These are phyloP conservation scores for Melaleuca quinquenervia DNA, from an alignment of 345 rosid species.

Conservation along the genomic window DNA sequence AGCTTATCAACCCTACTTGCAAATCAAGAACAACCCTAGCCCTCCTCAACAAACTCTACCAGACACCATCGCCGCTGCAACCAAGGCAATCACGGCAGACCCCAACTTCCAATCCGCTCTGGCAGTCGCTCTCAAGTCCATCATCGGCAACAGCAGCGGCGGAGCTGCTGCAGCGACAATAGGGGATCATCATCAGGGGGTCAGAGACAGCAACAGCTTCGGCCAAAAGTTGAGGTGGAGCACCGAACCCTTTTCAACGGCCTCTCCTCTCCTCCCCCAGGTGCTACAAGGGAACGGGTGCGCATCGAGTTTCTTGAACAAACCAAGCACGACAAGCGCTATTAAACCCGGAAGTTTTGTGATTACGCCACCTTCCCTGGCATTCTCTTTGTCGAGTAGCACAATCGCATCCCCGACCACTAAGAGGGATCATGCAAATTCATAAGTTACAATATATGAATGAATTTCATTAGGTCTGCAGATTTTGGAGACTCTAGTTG, in stretches of 20 bases:
- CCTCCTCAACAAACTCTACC: slow-evolving; percentile 13
- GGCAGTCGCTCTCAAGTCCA: slow-evolving; percentile 60
- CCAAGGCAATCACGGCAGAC: slow-evolving; percentile 64
- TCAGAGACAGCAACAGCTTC: not conserved
- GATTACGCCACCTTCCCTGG: not conserved
- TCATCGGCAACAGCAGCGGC: slow-evolving; percentile 17
- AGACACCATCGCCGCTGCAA: slow-evolving; percentile 46
- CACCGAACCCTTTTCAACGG: slow-evolving; percentile 1
- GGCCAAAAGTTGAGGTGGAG: slow-evolving; percentile 17
- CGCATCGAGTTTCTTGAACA: slow-evolving; percentile 19
- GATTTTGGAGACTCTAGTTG: not conserved
- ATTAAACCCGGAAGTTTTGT: slow-evolving; percentile 4
- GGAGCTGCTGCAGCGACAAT: not conserved
- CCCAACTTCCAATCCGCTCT: slow-evolving; percentile 79
- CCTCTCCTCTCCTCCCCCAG: not conserved
- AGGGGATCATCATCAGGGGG: not conserved
- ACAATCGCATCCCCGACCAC: not conserved
- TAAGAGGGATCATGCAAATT: not conserved
- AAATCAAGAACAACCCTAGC: slow-evolving; percentile 9
- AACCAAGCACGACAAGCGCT: slow-evolving; percentile 1
- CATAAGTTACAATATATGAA: no score
- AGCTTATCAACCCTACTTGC: slow-evolving; percentile 24
- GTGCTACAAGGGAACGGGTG: slow-evolving; percentile 15
- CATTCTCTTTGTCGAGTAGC: not conserved
- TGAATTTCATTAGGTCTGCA: not conserved